phyloP scores from a whole-genome alignment of 73 alveolate species.

The Uronychia setigera region DNA sequence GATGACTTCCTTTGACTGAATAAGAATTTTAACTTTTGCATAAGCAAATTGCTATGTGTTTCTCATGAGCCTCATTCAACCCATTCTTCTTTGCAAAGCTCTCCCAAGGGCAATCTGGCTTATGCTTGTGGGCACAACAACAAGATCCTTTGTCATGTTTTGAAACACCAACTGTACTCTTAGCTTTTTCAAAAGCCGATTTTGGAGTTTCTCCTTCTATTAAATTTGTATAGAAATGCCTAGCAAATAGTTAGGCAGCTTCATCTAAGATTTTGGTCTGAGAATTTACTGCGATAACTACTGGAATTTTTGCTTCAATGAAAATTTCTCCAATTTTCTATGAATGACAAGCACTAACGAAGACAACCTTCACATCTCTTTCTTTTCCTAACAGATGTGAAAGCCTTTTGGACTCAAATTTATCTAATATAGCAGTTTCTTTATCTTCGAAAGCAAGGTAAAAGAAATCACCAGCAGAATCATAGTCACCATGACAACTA shows the following conservation, averaged over 20 bases:
- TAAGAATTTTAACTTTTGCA: constrained; percentile 7
- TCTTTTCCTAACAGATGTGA: constrained; percentile 29
- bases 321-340: constrained; percentile 63
- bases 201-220: constrained; percentile 39
- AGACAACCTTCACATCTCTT: constrained; percentile 27
- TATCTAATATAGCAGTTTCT: constrained; percentile 54
- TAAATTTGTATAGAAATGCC: constrained; percentile 46
- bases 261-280: constrained; percentile 62
- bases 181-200: constrained; percentile 57
- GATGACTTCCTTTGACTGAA: neutral
- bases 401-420: constrained; percentile 43
- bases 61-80: constrained; percentile 45
- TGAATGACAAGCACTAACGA: constrained; percentile 75
- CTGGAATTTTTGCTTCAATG: constrained; percentile 57
- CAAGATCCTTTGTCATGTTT: constrained; percentile 48
- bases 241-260: constrained; percentile 64
- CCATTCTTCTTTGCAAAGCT: constrained; percentile 39
- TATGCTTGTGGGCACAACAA: constrained; percentile 78
- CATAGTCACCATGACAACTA: constrained; percentile 81
- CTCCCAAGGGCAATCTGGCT: constrained; percentile 48
- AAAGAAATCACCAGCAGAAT: constrained; percentile 11
- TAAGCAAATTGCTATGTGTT: constrained; percentile 44
- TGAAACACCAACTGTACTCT: constrained; percentile 36
- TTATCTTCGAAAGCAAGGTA: constrained; percentile 73
- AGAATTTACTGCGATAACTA: constrained; percentile 65